phyloP scores from a whole-genome alignment of 192 early-diverging fungal species.

The Allomyces javanicus region DNA sequence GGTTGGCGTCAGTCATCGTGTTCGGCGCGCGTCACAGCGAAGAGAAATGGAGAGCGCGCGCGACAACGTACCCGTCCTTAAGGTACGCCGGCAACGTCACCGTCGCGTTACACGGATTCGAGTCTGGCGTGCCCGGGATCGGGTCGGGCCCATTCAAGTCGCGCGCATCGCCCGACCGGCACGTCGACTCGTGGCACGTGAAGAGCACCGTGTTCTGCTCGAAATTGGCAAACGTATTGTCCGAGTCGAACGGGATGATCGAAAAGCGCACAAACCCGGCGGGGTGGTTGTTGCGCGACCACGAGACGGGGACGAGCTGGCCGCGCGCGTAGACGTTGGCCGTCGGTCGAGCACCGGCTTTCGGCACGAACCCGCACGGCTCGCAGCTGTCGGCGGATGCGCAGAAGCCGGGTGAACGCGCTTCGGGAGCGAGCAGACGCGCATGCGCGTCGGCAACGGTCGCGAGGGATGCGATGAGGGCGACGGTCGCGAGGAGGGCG shows the following conservation, averaged over 20 bases:
- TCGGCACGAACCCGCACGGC: no score
- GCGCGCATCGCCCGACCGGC: conserved; percentile 19
- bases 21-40: no score
- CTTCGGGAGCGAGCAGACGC: no score
- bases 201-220: conserved; percentile 28
- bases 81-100: conserved; percentile 28
- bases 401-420: no score
- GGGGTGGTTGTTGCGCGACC: conserved; percentile 38
- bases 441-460: no score
- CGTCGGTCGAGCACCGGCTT: no score
- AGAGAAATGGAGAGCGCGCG: no score
- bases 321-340: conserved; percentile 14
- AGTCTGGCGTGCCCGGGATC: not conserved
- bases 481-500: no score
- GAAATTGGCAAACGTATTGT: conserved; percentile 34
- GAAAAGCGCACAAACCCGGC: conserved; percentile 39
- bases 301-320: conserved; percentile 23
- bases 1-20: no score
- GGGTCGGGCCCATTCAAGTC: conserved; percentile 26
- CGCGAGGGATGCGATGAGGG: no score
- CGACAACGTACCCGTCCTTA: conserved; percentile 21
- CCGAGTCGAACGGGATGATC: conserved; percentile 35
- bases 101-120: conserved; percentile 16
- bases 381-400: no score
- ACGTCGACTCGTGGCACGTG: conserved; percentile 37